Evolutionary conservation across 805 yeast genomes (phyloP).

Genomic region (Metschnikowia kunwiensis): DNA sequence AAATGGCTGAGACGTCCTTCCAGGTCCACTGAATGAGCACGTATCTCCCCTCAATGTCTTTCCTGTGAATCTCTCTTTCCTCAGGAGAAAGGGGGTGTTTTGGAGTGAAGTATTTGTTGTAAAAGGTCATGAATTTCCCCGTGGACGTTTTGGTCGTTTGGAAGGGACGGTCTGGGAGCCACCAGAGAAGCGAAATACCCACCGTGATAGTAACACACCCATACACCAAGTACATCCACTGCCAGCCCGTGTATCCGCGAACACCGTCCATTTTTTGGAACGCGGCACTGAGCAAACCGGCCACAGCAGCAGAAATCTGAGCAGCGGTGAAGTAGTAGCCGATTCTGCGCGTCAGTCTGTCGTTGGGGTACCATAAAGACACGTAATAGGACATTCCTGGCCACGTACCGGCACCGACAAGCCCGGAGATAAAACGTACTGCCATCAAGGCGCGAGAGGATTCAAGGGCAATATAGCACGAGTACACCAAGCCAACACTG

Average conservation of each 20-base stretch:
- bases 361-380: slow-evolving; percentile 80
- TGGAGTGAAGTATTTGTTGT: slow-evolving; percentile 29
- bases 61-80: slow-evolving; percentile 56
- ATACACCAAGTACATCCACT: slow-evolving; percentile 79
- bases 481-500: slow-evolving; percentile 72
- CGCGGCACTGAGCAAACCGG: slow-evolving; percentile 84
- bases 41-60: slow-evolving; percentile 58
- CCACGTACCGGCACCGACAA: slow-evolving; percentile 86
- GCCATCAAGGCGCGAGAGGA: slow-evolving; percentile 64
- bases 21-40: slow-evolving; percentile 51
- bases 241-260: slow-evolving; percentile 76
- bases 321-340: slow-evolving; percentile 93
- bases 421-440: slow-evolving; percentile 65
- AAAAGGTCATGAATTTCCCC: slow-evolving; percentile 19
- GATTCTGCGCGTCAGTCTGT: slow-evolving; percentile 70
- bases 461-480: slow-evolving; percentile 66
- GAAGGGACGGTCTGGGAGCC: slow-evolving; percentile 81
- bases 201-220: slow-evolving; percentile 65
- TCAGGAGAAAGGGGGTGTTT: slow-evolving; percentile 48
- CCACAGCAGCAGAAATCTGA: slow-evolving; percentile 85
- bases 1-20: slow-evolving; percentile 52
- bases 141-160: slow-evolving; percentile 11
- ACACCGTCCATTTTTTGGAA: slow-evolving; percentile 77
- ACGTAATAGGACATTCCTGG: slow-evolving; percentile 86
- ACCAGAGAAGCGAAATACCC: slow-evolving; percentile 68